Evolutionary conservation across 164 flowering plant species (phyloP).

Genomic region (Tetrastigma voinierianum): DNA sequence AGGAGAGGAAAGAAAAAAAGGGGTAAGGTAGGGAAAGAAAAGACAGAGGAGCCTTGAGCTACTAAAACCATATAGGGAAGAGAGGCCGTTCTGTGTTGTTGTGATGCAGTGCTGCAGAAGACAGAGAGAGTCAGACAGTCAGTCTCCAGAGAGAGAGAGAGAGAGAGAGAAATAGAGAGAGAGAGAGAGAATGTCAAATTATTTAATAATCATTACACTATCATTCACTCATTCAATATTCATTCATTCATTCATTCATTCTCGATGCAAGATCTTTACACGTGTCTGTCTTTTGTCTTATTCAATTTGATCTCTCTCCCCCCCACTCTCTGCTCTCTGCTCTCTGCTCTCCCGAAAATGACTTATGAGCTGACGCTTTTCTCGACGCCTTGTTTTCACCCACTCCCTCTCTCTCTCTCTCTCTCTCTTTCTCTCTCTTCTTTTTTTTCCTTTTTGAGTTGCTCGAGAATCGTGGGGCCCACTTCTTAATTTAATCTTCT

Average conservation of each 20-base stretch:
- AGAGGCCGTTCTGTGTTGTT: too few species aligned
- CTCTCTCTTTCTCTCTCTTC: background rate
- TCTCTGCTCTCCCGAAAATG: constrained; percentile 19
- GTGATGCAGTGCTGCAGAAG: too few species aligned
- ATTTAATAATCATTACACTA: constrained; percentile 57
- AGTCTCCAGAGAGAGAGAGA: background rate
- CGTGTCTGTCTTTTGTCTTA: constrained; percentile 25
- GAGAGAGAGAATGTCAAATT: constrained; percentile 41
- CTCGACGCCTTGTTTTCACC: constrained; percentile 35
- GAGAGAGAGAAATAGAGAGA: background rate
- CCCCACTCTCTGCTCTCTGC: constrained; percentile 5
- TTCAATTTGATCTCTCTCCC: constrained; percentile 19
- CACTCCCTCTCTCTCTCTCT: background rate
- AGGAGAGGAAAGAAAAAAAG: too few species aligned
- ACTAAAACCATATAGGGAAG: too few species aligned
- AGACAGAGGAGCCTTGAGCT: too few species aligned
- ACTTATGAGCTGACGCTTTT: constrained; percentile 22
- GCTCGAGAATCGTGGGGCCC: constrained; percentile 26
- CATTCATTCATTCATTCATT: too few species aligned
- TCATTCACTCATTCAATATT: constrained; percentile 36
- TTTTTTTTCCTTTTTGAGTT: constrained; percentile 8
- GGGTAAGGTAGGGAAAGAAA: too few species aligned
- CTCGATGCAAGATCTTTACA: constrained; percentile 21
- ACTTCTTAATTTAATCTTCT: too few species aligned
- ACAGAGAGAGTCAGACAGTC: too few species aligned